Conservation (phyloP, 1,284 basidiomycete genomes). For the Ustilago esculenta region DNA sequence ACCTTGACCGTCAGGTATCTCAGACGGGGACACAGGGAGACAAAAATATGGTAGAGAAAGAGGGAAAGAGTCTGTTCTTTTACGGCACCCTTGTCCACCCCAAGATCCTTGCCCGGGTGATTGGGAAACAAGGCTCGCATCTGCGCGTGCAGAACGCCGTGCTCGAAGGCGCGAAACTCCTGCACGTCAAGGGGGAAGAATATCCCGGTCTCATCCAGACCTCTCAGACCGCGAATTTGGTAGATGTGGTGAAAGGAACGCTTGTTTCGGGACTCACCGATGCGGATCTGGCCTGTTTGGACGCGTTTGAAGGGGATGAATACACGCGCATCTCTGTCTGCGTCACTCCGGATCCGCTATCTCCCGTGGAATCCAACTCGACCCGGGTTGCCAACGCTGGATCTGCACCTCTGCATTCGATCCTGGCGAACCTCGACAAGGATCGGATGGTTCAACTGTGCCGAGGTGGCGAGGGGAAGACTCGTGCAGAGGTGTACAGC, state of each 20-base stretch:
- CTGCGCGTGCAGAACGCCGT: constrained; percentile 36
- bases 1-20: not conserved
- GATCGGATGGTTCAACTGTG: constrained; percentile 11
- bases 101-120: constrained; percentile 41
- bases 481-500: constrained; percentile 38
- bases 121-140: constrained; percentile 37
- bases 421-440: constrained; percentile 25
- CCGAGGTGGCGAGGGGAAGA: not conserved
- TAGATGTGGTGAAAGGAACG: constrained; percentile 50
- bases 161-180: constrained; percentile 27
- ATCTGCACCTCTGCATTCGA: constrained; percentile 20
- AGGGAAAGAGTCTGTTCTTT: constrained; percentile 40
- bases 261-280: constrained; percentile 40
- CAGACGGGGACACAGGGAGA: not conserved
- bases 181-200: constrained; percentile 42
- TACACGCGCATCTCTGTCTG: constrained; percentile 26
- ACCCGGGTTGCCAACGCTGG: constrained; percentile 28
- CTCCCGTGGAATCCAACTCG: constrained; percentile 20
- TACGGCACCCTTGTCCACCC: constrained; percentile 58
- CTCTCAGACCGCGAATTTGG: not conserved
- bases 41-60: not conserved
- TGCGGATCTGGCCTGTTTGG: constrained; percentile 37
- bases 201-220: constrained; percentile 44
- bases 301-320: constrained; percentile 54
- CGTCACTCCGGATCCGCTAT: constrained; percentile 18